Conservation (phyloP, 176 grass and related monocot genomes). For the Puccinellia tenuiflora region DNA sequence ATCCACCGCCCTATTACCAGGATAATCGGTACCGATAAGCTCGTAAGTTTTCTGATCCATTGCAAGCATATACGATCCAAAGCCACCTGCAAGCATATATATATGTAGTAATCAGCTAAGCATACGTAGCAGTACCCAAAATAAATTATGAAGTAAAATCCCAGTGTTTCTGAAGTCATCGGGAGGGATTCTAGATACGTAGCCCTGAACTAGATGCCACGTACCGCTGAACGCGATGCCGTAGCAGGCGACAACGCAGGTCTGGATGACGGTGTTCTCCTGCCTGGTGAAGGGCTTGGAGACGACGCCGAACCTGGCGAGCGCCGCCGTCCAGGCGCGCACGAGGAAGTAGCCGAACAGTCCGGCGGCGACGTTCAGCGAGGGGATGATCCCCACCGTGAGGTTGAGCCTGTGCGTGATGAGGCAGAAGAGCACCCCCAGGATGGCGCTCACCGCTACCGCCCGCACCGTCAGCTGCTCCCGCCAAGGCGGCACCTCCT, state of each 20-base stretch:
- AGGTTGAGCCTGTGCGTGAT: constrained; percentile 86
- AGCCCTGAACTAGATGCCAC: too few species aligned
- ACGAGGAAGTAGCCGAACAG: constrained; percentile 70
- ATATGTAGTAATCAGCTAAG: too few species aligned
- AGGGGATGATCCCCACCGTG: constrained; percentile 71
- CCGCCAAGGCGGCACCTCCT: constrained; percentile 50
- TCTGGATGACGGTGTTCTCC: constrained; percentile 93
- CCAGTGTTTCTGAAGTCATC: too few species aligned
- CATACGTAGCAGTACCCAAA: too few species aligned
- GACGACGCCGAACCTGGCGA: constrained; percentile 33
- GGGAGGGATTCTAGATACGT: too few species aligned
- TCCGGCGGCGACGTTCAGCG: constrained; percentile 69
- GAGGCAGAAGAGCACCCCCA: constrained; percentile 70
- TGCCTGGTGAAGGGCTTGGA: constrained; percentile 76
- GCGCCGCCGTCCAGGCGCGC: constrained; percentile 47
- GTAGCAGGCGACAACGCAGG: constrained; percentile 85
- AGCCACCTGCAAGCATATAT: too few species aligned
- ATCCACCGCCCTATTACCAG: constrained; percentile 83
- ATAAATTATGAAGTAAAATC: too few species aligned
- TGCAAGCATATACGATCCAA: constrained; percentile 79
- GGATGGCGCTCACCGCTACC: constrained; percentile 47
- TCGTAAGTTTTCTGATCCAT: constrained; percentile 94
- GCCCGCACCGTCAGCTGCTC: constrained; percentile 64
- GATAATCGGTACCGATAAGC: constrained; percentile 78
- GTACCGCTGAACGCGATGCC: constrained; percentile 79